Percentiles rank a stretch among this genome's conserved stretches.
These are phyloP conservation scores for Gonium pectorale DNA, from an alignment of 139 green algal species.

Conservation along the genomic window DNA sequence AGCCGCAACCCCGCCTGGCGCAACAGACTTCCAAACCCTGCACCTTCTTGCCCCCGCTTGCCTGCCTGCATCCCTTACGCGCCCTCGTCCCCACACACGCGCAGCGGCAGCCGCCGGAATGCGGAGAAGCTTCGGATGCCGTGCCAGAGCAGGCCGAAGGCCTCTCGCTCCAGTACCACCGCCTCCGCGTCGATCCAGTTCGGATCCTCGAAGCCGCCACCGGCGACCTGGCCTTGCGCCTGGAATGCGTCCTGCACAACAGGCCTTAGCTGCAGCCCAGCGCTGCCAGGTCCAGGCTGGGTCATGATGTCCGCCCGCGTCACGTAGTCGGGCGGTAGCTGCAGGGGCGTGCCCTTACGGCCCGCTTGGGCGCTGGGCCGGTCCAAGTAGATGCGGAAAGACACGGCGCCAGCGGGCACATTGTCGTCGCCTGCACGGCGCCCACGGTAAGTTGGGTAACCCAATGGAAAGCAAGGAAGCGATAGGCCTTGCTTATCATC, in stretches of 20 bases:
- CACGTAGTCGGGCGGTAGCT: conserved; percentile 21
- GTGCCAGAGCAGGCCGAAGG: conserved; percentile 20
- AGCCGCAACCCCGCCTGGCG: no score
- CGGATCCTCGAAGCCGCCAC: neutral
- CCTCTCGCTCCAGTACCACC: neutral
- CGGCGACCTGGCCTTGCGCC: conserved; percentile 21
- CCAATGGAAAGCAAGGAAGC: no score
- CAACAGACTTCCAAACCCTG: no score
- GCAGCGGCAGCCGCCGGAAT: conserved; percentile 10
- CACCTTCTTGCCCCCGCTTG: no score
- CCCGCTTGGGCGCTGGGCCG: neutral
- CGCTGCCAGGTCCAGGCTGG: neutral
- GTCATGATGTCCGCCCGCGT: neutral
- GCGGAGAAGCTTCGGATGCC: conserved; percentile 13
- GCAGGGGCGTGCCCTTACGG: neutral
- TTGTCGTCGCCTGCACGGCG: conserved; percentile 31
- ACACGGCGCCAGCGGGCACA: neutral
- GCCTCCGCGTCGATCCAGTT: conserved; percentile 19
- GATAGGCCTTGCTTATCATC: no score
- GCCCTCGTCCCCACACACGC: neutral
- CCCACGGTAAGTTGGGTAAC: no score
- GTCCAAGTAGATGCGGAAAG: conserved; percentile 12
- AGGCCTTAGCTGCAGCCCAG: no score
- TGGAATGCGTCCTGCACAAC: neutral
- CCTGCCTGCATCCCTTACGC: neutral